Percentiles rank a stretch among this genome's conserved stretches.
Conservation (phyloP, 78 protist species). For the Thecamonas trahens region DNA sequence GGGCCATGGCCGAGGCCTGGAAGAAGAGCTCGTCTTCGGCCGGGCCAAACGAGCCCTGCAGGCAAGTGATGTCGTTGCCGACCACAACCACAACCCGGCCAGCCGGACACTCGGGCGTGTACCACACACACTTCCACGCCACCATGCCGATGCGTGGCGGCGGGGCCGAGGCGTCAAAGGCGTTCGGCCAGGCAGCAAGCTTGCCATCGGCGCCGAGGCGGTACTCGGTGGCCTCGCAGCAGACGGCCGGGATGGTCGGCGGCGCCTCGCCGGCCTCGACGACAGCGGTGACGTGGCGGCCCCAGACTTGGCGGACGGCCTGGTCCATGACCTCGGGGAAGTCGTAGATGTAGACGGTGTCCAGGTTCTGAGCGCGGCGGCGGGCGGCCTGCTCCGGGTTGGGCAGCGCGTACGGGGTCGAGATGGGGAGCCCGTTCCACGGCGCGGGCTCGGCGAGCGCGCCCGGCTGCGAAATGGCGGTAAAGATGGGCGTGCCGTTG, state of each 20-base stretch:
- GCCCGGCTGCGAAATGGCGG: no score
- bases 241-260: no score
- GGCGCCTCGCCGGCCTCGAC: no score
- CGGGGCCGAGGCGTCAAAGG: no score
- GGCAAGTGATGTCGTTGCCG: constrained; percentile 93
- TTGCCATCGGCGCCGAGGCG: no score
- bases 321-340: constrained; percentile 75
- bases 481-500: no score
- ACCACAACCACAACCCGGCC: constrained; percentile 82
- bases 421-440: constrained; percentile 43
- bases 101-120: constrained; percentile 83
- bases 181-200: constrained; percentile 24
- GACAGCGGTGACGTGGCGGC: neutral
- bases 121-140: constrained; percentile 66
- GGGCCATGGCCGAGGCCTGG: constrained; percentile 70
- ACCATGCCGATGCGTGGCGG: constrained; percentile 94
- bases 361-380: constrained; percentile 56
- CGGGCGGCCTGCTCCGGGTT: constrained; percentile 58
- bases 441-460: no score
- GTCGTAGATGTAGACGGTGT: constrained; percentile 87
- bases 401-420: constrained; percentile 65
- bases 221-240: no score
- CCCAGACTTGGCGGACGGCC: constrained; percentile 34
- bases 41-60: constrained; percentile 85
- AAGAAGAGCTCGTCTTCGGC: constrained; percentile 56